Evolutionary conservation across 2,329 filamentous ascomycete species (phyloP), one percentile per base, ranked within the genome.

Genomic region (Pseudocercospora cruenta): DNA sequence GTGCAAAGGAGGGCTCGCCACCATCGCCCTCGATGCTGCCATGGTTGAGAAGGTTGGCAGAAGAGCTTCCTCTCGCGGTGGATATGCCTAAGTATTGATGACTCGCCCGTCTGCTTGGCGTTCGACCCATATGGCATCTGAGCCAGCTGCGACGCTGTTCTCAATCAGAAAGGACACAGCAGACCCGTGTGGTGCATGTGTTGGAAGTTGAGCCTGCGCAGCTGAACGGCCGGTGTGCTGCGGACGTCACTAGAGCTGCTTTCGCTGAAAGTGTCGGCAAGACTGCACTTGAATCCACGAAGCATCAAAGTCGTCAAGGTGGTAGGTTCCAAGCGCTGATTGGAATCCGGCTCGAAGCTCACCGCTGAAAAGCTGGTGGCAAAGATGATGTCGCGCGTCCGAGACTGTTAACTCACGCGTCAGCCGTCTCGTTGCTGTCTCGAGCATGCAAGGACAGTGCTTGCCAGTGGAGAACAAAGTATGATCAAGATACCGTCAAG

Each of bases 11-110:
- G 2, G 31, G 24, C 4, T 36, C 26, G 31, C 22, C 26, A 19
- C 19, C n/a, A 19, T 60, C 58, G 51, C 69, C 66, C 33, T 66
- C 55, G 2, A 26, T 62, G 66, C 70, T 72, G 59, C 65, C 62
- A 21, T 47, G 61, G 47, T 63, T 60, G 21, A 71, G 69, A 36
- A 65, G 36, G 28, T 45, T 26, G 28, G 69, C 62, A 19, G 62
- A 59, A 28, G 51, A 21, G 12, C 33, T 12, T 36, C 4, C 33
- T 36, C 33, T 16, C 1, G 12, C 33, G 33, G 33, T 36, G 33
- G 33, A 36, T 16, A 36, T 36, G 12, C 12, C 33, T 12, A 36
- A 36, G 33, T 36, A 36, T 36, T 36, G 33, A 36, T 36, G 33
- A 36, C 2, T 19, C 16, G 39, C 5, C 5, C 7, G 16, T n/a